Conservation (phyloP, 768 basidiomycete genomes). For the Cystoderma amianthinum region DNA sequence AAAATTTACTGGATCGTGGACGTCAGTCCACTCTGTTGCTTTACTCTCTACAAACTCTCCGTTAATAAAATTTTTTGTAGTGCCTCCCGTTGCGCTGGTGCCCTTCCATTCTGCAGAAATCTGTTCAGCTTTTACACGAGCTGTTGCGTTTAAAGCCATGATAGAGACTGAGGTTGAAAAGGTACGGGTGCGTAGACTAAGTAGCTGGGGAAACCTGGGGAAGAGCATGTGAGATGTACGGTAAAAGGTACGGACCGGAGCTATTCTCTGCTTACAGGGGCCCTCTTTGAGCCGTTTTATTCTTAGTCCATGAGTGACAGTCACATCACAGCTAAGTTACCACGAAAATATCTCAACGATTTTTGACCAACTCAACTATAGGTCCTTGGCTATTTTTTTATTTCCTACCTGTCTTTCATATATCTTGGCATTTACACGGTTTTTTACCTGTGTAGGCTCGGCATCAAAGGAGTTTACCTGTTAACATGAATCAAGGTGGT, state of each 20-base stretch:
- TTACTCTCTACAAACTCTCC: conserved; percentile 87
- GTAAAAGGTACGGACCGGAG: neutral
- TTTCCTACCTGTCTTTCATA: neutral
- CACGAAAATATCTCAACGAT: neutral
- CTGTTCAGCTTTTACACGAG: conserved; percentile 57
- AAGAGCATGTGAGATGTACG: conserved; percentile 20
- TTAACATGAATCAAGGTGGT: conserved; percentile 14
- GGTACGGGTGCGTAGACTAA: conserved; percentile 17
- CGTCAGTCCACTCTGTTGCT: conserved; percentile 74
- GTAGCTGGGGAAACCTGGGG: conserved; percentile 21
- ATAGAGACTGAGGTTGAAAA: conserved; percentile 42
- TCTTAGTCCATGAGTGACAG: neutral
- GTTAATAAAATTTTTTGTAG: conserved; percentile 87
- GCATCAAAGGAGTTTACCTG: neutral
- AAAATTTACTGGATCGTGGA: conserved; percentile 75
- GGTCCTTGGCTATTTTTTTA: neutral
- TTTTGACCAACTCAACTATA: neutral
- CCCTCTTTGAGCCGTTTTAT: no score
- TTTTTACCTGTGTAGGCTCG: neutral
- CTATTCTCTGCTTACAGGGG: no score
- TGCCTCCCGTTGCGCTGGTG: conserved; percentile 78
- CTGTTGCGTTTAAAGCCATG: conserved; percentile 43
- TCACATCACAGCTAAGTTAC: neutral
- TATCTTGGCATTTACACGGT: neutral
- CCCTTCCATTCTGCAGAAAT: conserved; percentile 80